A percentile compares a stretch with the other conserved stretches of the same genome.
Evolutionary conservation across 495 filamentous ascomycete species (phyloP).

Genomic region (Penicillium desertorum): DNA sequence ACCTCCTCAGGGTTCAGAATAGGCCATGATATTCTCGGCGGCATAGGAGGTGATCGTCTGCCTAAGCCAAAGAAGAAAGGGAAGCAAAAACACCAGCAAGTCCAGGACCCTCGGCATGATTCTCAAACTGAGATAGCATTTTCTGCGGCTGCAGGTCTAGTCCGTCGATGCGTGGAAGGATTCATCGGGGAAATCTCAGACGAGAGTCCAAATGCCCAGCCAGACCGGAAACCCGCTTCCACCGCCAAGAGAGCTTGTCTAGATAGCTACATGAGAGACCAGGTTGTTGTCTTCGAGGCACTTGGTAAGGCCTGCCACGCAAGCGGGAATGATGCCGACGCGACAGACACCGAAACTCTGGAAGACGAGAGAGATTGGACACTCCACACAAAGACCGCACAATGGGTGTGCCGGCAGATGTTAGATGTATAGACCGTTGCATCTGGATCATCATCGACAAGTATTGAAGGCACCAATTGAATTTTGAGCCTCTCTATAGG

Average conservation of each 20-base stretch:
- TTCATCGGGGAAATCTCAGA: slow-evolving; percentile 57
- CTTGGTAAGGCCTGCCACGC: slow-evolving; percentile 42
- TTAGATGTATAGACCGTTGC: slow-evolving; percentile 16
- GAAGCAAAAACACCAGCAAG: neutral
- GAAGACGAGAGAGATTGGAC: slow-evolving; percentile 53
- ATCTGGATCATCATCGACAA: neutral
- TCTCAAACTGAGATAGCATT: neutral
- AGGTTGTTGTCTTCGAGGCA: slow-evolving; percentile 78
- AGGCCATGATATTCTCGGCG: slow-evolving; percentile 60
- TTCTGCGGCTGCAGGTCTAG: slow-evolving; percentile 29
- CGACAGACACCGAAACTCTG: slow-evolving; percentile 31
- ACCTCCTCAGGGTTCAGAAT: slow-evolving; percentile 61
- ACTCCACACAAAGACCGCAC: slow-evolving; percentile 68
- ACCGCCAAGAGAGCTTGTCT: slow-evolving; percentile 40
- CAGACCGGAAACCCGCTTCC: neutral
- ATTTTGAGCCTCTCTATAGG: neutral
- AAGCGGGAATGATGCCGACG: slow-evolving; percentile 13
- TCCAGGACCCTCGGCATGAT: neutral
- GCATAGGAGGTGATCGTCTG: neutral
- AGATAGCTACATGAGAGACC: slow-evolving; percentile 75
- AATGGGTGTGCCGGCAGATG: slow-evolving; percentile 64
- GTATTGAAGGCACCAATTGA: neutral
- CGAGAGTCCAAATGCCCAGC: neutral
- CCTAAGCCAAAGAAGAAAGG: slow-evolving; percentile 12
- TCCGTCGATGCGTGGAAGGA: slow-evolving; percentile 52